Conservation (phyloP, 2,329 filamentous ascomycete species). For the Diplodia seriata region DNA sequence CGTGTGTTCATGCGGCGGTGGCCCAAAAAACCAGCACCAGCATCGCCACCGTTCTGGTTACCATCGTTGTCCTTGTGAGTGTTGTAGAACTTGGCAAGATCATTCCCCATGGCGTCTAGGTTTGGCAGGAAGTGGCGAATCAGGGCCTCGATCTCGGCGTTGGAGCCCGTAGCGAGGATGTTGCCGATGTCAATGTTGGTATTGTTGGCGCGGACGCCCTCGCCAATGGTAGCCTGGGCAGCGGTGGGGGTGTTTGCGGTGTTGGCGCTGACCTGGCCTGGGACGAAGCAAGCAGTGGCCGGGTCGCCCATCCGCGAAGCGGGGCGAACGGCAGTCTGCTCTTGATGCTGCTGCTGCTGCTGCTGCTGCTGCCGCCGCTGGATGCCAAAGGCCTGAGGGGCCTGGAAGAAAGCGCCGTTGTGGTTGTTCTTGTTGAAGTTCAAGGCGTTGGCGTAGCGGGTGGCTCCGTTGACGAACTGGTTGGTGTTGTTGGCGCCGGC, state of each 20-base stretch:
- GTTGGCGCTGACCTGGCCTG: neutral
- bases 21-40: neutral
- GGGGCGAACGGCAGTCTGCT: neutral
- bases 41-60: neutral
- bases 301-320: slow-evolving; percentile 10
- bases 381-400: neutral
- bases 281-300: slow-evolving; percentile 6
- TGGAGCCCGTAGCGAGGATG: neutral
- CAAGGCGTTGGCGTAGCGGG: no score
- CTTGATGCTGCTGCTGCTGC: neutral
- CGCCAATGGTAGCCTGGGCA: neutral
- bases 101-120: neutral
- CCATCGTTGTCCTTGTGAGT: neutral
- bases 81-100: neutral
- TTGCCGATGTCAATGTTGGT: neutral
- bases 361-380: neutral
- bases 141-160: neutral
- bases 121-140: neutral
- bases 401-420: neutral
- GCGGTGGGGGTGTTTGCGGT: neutral
- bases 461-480: no score
- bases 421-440: no score
- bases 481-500: neutral
- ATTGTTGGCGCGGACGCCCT: neutral
- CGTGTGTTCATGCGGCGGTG: neutral